Conservation (phyloP, 2,329 filamentous ascomycete species). For the Akanthomyces muscarius region DNA sequence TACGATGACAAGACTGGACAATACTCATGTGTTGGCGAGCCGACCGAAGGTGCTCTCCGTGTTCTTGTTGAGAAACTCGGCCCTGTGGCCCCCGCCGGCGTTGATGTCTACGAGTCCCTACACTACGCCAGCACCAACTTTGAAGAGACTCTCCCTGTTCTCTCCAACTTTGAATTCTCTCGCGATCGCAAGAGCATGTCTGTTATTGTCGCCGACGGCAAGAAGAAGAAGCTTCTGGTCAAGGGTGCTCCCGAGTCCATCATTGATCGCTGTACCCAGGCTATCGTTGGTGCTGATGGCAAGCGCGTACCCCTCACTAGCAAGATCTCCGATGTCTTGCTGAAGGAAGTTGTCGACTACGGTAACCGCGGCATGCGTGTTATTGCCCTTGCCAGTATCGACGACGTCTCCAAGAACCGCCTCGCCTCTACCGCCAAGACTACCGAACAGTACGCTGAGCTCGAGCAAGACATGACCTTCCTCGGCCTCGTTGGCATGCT, state of each 20-base stretch:
- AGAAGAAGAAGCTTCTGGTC: conserved; percentile 77
- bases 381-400: conserved; percentile 84
- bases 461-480: conserved; percentile 93
- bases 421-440: conserved; percentile 73
- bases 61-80: conserved; percentile 93
- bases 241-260: conserved; percentile 96
- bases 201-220: conserved; percentile 71
- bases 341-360: conserved; percentile 80
- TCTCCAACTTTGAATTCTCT: conserved; percentile 94
- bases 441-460: conserved; percentile 74
- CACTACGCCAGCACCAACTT: conserved; percentile 84
- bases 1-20: conserved; percentile 72
- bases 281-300: conserved; percentile 72
- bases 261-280: conserved; percentile 84
- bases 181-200: conserved; percentile 99
- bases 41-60: conserved; percentile 89
- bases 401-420: conserved; percentile 67
- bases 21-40: conserved; percentile 84
- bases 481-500: conserved; percentile 94
- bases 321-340: conserved; percentile 65
- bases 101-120: conserved; percentile 58
- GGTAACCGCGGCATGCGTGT: conserved; percentile 90
- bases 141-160: conserved; percentile 67
- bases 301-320: conserved; percentile 69
- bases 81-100: conserved; percentile 60